Base-by-base conservation (phyloP, 345 rosid species). In the Hirschfeldia incana region DNA sequence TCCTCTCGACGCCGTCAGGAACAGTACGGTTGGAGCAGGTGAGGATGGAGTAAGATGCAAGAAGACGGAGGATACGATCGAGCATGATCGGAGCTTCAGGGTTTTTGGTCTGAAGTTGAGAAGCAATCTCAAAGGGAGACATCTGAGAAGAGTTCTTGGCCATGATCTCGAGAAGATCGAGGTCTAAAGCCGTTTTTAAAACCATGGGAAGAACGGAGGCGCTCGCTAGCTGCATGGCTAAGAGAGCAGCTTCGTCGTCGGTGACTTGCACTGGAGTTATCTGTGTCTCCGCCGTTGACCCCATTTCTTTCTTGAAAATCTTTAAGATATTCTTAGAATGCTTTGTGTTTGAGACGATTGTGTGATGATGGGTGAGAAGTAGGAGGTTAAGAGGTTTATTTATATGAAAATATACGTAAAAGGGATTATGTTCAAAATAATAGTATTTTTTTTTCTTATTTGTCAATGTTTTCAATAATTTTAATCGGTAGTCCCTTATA, bases 181-280 rank as follows among this genome's bases (percentile, higher is more conserved):
- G 97, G 64, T 94, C 98, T 2, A 94, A 65, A 72, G 97, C 95
- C 1, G 98, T n/a, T 81, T 91, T 92, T 37, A 94, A 91, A 63
- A 85, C 88, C 97, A 92, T 94, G 0, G 98, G 97, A 5, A 92
- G 89, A 42, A 90, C 92, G 1, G 97, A 92, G 11, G 88, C 89
- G 15, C 97, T 86, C 2, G 88, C 78, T 36, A 94, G 85, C 51
- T 91, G 97, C 86, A 92, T 86, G 63, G 97, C 94, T 64, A 87
- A 91, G 46, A 86, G 88, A 73, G 82, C 82, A 0, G 90, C 91
- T 75, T 94, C 97, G 39, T 91, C 93, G 26, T 94, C 97, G 8
- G 87, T 79, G n/a, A 89, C 85, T 46, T 85, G 85, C 30, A 88
- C 76, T 10, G 97, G 93, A 12, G 92, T 88, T 84, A 94, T 75